These are phyloP conservation scores for Monosporascus sp. DNA, from an alignment of 2,329 filamentous ascomycete species.

Conservation along the genomic window DNA sequence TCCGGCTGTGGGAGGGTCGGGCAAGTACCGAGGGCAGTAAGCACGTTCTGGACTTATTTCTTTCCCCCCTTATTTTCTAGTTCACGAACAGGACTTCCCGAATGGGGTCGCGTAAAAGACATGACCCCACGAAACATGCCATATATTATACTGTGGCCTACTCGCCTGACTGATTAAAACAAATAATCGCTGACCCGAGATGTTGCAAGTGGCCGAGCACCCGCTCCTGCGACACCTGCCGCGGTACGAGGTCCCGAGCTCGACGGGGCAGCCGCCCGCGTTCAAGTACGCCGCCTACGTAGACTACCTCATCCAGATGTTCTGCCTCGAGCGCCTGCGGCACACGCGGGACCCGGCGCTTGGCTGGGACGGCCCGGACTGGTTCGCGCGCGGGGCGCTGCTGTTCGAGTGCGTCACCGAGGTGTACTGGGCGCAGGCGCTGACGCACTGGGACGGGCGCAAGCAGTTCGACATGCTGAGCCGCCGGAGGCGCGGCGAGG, in stretches of 20 bases:
- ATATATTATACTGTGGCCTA: too few relatives aligned
- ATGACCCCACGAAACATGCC: too few relatives aligned
- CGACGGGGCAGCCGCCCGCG: not conserved
- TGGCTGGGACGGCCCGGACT: not conserved
- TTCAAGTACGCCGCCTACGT: not conserved
- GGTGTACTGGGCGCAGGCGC: not conserved
- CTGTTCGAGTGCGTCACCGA: not conserved
- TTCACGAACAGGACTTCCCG: too few relatives aligned
- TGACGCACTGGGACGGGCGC: slow-evolving; percentile 2
- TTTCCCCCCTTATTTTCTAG: too few relatives aligned
- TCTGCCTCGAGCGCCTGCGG: not conserved
- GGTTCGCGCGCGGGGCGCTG: not conserved
- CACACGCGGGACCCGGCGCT: not conserved
- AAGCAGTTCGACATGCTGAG: slow-evolving; percentile 5
- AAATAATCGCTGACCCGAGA: too few relatives aligned
- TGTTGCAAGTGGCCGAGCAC: not conserved
- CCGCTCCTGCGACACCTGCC: not conserved
- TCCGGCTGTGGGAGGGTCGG: slow-evolving; percentile 13
- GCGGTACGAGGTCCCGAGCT: not conserved
- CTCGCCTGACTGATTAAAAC: too few relatives aligned
- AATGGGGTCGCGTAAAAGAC: too few relatives aligned
- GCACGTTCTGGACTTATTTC: too few relatives aligned
- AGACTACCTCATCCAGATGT: not conserved
- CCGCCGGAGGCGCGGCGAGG: slow-evolving; percentile 4
- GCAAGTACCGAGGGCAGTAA: too few relatives aligned